Evolutionary conservation across 129 eudicot genomes (phyloP).

Genomic region (Centaurea solstitialis): DNA sequence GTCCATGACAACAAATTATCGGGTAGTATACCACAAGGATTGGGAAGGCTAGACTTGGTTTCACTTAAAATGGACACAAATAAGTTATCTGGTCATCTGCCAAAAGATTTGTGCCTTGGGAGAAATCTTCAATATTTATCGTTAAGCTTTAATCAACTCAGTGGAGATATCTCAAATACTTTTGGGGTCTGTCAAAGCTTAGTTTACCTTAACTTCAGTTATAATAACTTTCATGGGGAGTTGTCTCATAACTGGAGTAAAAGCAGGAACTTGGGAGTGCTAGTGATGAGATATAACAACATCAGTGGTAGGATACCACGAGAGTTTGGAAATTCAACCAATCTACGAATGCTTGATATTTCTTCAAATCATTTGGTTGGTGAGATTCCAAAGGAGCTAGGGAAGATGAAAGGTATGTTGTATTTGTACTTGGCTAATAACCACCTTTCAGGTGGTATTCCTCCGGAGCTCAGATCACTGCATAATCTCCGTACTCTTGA

Average conservation of each 20-base stretch:
- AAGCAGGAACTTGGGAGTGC: no score
- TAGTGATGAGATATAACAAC: no score
- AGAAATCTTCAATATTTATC: not conserved
- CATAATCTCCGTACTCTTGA: slow-evolving; percentile 26
- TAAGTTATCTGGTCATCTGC: not conserved
- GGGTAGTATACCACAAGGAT: no score
- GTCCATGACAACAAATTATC: not conserved
- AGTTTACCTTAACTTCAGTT: not conserved
- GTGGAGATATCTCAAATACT: not conserved
- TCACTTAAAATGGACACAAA: not conserved
- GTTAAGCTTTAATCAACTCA: no score
- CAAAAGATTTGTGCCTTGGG: not conserved
- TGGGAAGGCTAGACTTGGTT: no score
- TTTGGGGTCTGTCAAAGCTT: not conserved
- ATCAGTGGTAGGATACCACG: no score
- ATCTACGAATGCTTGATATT: not conserved
- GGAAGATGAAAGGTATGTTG: slow-evolving; percentile 3
- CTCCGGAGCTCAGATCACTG: slow-evolving; percentile 36
- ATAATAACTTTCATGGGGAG: no score
- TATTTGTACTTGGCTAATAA: not conserved
- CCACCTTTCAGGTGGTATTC: slow-evolving; percentile 39
- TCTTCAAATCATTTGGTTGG: not conserved
- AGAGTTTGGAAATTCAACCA: not conserved
- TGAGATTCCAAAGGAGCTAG: slow-evolving; percentile 32
- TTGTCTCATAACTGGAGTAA: no score